Percentiles rank a stretch among this genome's conserved stretches.
phyloP scores from a whole-genome alignment of 495 filamentous ascomycete genomes.

The Durotheca rogersii region DNA sequence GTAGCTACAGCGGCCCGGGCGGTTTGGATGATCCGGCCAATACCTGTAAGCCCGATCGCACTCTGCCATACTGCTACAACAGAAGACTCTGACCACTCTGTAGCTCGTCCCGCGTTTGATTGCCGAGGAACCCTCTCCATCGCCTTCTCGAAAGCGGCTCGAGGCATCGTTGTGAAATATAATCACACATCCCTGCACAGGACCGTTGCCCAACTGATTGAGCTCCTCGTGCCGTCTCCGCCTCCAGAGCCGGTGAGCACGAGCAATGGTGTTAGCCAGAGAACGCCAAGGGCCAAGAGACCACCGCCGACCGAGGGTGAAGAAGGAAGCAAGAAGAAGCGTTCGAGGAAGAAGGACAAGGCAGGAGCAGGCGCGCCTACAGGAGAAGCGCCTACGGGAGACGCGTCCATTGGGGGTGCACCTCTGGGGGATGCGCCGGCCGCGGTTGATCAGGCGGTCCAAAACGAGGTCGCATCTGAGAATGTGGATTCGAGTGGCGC shows the following conservation, averaged over 20 bases:
- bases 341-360: constrained; percentile 27
- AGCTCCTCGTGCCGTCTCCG: constrained; percentile 40
- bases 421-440: constrained; percentile 14
- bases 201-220: constrained; percentile 44
- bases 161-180: constrained; percentile 47
- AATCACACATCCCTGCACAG: constrained; percentile 51
- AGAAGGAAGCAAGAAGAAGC: constrained; percentile 31
- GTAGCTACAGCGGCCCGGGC: constrained; percentile 43
- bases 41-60: constrained; percentile 31
- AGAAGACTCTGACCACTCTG: constrained; percentile 19
- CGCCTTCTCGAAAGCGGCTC: constrained; percentile 41
- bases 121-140: constrained; percentile 49
- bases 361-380: no score
- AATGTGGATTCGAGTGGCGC: neutral
- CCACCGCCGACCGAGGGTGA: constrained; percentile 26
- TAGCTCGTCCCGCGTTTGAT: constrained; percentile 53
- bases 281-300: constrained; percentile 27
- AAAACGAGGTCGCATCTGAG: constrained; percentile 13
- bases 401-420: constrained; percentile 3
- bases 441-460: constrained; percentile 2
- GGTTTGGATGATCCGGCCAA: constrained; percentile 44
- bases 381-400: constrained; percentile 25
- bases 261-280: constrained; percentile 15
- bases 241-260: constrained; percentile 13
- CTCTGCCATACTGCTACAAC: neutral